These are phyloP conservation scores for Xylaria sp. DNA, from an alignment of 2,329 filamentous ascomycete genomes.

Conservation along the genomic window DNA sequence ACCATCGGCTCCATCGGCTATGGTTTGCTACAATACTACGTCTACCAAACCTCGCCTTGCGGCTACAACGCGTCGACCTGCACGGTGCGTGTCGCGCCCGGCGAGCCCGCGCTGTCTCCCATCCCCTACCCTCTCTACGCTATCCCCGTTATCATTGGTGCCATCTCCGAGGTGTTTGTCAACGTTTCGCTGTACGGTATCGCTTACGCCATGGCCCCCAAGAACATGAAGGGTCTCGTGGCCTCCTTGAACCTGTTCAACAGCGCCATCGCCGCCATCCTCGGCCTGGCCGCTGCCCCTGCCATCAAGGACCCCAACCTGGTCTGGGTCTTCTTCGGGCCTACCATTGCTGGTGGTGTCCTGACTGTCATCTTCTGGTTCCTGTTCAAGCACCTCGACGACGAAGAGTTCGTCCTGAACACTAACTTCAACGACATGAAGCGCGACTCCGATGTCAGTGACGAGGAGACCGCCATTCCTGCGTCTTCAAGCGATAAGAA, in stretches of 20 bases:
- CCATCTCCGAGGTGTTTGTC: constrained; percentile 59
- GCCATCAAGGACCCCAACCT: constrained; percentile 54
- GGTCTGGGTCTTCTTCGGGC: constrained; percentile 47
- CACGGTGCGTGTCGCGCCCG: constrained; percentile 35
- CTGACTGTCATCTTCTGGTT: constrained; percentile 40
- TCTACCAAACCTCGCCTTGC: constrained; percentile 40
- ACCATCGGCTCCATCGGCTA: constrained; percentile 45
- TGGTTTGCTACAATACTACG: constrained; percentile 39
- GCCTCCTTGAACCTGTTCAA: constrained; percentile 72
- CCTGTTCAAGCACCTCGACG: constrained; percentile 37
- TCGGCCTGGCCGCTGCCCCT: constrained; percentile 61
- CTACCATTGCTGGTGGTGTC: constrained; percentile 38
- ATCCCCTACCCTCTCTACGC: constrained; percentile 38
- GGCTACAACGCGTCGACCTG: constrained; percentile 41
- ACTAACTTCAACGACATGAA: constrained; percentile 39
- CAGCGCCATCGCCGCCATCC: constrained; percentile 70
- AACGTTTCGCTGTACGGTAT: constrained; percentile 72
- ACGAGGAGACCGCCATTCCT: constrained; percentile 27
- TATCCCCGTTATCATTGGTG: constrained; percentile 57
- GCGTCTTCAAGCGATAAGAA: constrained; percentile 58
- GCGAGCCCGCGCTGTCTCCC: constrained; percentile 33
- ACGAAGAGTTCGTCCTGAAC: constrained; percentile 41
- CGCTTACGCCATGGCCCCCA: constrained; percentile 77
- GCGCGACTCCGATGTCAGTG: constrained; percentile 38
- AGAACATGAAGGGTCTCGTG: constrained; percentile 82